These are phyloP conservation scores for Carex littledalei DNA, from an alignment of 176 grass and related monocot genomes.

Conservation along the genomic window DNA sequence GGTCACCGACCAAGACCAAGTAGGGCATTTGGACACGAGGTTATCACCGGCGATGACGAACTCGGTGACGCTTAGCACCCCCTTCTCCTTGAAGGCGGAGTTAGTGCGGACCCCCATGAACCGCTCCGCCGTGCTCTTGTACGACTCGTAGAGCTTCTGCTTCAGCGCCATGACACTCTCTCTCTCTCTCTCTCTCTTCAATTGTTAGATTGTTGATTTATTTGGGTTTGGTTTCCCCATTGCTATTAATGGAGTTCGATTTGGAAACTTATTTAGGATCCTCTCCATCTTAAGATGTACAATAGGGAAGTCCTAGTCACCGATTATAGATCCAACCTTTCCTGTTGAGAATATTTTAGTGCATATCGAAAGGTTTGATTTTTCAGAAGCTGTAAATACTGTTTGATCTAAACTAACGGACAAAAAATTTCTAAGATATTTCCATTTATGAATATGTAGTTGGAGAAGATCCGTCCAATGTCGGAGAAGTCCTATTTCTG, in stretches of 20 bases:
- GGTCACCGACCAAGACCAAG: conserved; percentile 83
- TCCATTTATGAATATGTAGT: too few species aligned
- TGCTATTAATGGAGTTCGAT: background rate
- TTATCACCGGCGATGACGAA: conserved; percentile 94
- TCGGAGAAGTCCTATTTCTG: background rate
- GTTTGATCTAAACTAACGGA: background rate
- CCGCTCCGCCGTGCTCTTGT: conserved; percentile 79
- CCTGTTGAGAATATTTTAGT: background rate
- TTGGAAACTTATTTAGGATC: background rate
- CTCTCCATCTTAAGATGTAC: background rate
- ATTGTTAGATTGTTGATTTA: background rate
- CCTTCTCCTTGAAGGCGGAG: conserved; percentile 93
- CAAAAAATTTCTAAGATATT: background rate
- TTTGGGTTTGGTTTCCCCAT: background rate
- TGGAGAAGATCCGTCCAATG: background rate
- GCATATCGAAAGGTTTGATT: background rate
- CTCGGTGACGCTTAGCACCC: conserved; percentile 85
- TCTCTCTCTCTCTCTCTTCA: background rate
- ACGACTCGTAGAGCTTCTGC: conserved; percentile 68
- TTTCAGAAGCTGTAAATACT: background rate
- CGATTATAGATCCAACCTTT: background rate
- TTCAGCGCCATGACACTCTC: conserved; percentile 49
- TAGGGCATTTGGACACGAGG: conserved; percentile 96
- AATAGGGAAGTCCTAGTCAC: background rate
- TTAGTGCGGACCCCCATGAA: conserved; percentile 70